Evolutionary conservation across 2,329 filamentous ascomycete genomes (phyloP), one percentile per base, ranked within the genome.

Genomic region (Drechslera avenae): DNA sequence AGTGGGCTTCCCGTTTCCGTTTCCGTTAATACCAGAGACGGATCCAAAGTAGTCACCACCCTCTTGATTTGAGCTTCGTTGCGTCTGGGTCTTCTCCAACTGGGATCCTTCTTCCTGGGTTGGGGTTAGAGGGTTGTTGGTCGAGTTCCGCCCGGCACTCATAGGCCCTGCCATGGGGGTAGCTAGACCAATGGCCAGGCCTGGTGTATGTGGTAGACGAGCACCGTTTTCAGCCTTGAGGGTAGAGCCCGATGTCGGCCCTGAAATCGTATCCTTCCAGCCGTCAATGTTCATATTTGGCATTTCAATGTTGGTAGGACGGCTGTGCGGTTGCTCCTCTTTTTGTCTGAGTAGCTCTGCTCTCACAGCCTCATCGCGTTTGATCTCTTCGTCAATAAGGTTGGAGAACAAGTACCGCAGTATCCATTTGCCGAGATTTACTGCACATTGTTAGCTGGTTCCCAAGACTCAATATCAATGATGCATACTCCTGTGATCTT

Each of bases 391-490:
- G 54, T 96, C 89, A 46, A 99, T 88, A 34, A 97, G 79, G 47
- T 89, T 88, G 8, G 88, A 86, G 75, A 99, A 99, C 0, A 99
- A 81, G 73, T 97, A 96, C 28, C 94, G 85, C 52, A 99, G 77
- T 37, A 97, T 86, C 94, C 94, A 99, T 79, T 96, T 96, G 7
- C 94, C 94, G 37, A 97, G 85, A 67, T 96, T 97, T 73, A 97
- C 90, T 94, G 57, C 13, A 16, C 9, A 19, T 12, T 12, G 30
- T 52, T 50, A 50, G 55, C 17, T 9, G 13, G 19, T 33, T 21
- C 3, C 35, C 13, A 5, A 1, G 23, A 12, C 18, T 23, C 5
- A 14, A 2, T 5, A 16, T 9, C 3, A 2, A 30, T 14, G 9
- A 52, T 3, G 73, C 86, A 68, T 82, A 93, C 90, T 96, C 76